A percentile compares a stretch with the other conserved stretches of the same genome.
Evolutionary conservation across 805 yeast species (phyloP).

Genomic region (Cyberlindnera euphorbiiphila): DNA sequence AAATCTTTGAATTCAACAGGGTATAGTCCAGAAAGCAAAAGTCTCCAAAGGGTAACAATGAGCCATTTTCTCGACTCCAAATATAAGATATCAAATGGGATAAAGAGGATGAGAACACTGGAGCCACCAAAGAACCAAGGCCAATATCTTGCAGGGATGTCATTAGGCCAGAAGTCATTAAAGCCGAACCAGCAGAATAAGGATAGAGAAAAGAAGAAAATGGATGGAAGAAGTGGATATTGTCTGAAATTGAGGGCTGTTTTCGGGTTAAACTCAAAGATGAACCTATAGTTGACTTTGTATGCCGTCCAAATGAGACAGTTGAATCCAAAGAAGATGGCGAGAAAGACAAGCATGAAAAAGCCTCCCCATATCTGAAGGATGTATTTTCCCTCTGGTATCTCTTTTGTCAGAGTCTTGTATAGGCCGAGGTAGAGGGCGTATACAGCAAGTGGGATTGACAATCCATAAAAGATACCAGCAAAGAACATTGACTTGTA

Average conservation of each 20-base stretch:
- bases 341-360: conserved; percentile 57
- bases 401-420: conserved; percentile 35
- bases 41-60: conserved; percentile 62
- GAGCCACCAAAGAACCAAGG: conserved; percentile 75
- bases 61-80: conserved; percentile 77
- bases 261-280: conserved; percentile 79
- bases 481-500: conserved; percentile 48
- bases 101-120: conserved; percentile 42
- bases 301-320: conserved; percentile 68
- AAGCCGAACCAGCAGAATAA: conserved; percentile 76
- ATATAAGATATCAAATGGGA: conserved; percentile 59
- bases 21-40: conserved; percentile 76
- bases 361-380: conserved; percentile 95
- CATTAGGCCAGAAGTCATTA: conserved; percentile 57
- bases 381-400: conserved; percentile 56
- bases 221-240: conserved; percentile 59
- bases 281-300: conserved; percentile 86
- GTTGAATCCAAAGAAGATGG: conserved; percentile 61
- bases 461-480: conserved; percentile 68
- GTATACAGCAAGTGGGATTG: conserved; percentile 62
- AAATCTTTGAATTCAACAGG: conserved; percentile 96
- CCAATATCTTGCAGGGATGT: conserved; percentile 64
- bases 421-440: conserved; percentile 51
- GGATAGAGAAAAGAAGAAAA: conserved; percentile 51
- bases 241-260: conserved; percentile 64